A percentile compares a stretch with the other conserved stretches of the same genome.
phyloP scores from a whole-genome alignment of 805 yeast species.

The Cyberlindnera nakhonratchasimensis region DNA sequence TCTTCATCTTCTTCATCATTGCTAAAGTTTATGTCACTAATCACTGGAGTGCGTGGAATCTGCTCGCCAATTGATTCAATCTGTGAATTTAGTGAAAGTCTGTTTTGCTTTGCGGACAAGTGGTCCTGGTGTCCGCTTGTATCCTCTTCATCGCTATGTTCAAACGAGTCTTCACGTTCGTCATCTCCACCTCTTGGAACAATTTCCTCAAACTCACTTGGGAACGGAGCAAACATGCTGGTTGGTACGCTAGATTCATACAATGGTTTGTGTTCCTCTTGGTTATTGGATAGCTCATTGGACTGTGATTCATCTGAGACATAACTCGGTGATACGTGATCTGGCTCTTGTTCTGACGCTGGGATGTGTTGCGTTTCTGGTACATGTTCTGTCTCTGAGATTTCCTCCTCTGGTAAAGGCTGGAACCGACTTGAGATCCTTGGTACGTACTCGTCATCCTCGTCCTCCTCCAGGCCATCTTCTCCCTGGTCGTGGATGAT shows the following conservation, averaged over 20 bases:
- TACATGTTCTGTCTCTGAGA: neutral
- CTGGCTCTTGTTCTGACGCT: neutral
- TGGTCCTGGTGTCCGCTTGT: neutral
- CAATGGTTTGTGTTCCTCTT: neutral
- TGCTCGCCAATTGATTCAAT: neutral
- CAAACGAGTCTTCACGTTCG: neutral
- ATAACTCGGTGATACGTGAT: no score
- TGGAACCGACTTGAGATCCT: constrained; percentile 12
- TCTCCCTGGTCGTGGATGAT: constrained; percentile 12
- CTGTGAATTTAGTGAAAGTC: neutral
- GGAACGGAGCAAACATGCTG: constrained; percentile 16
- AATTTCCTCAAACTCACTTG: constrained; percentile 12
- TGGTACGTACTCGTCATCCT: constrained; percentile 24
- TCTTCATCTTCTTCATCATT: constrained; percentile 7
- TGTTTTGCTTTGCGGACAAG: neutral
- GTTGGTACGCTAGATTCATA: constrained; percentile 17
- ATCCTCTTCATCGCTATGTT: neutral
- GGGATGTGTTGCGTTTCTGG: neutral
- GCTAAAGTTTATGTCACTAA: constrained; percentile 6
- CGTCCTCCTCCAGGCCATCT: no score
- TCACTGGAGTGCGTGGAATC: neutral
- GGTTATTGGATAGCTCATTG: neutral
- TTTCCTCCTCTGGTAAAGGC: constrained; percentile 2
- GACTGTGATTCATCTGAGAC: neutral
- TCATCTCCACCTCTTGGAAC: constrained; percentile 5